phyloP scores from a whole-genome alignment of 768 basidiomycete genomes.

The Auricularia heimuer region DNA sequence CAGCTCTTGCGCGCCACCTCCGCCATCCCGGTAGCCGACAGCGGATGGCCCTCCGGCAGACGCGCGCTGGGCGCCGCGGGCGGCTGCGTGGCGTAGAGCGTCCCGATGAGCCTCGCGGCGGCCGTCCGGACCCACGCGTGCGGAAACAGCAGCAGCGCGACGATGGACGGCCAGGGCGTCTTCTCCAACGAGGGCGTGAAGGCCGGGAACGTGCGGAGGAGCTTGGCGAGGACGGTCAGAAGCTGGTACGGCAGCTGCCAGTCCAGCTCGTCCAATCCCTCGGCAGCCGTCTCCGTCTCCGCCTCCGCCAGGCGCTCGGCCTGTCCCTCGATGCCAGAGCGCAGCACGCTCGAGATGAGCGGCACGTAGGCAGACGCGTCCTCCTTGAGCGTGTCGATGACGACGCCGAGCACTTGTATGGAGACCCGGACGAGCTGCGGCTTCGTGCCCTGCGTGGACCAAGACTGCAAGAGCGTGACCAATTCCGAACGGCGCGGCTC shows the following conservation, averaged over 20 bases:
- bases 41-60: slow-evolving; percentile 29
- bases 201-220: slow-evolving; percentile 38
- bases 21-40: slow-evolving; percentile 48
- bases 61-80: slow-evolving; percentile 27
- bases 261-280: slow-evolving; percentile 48
- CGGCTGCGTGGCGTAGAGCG: slow-evolving; percentile 47
- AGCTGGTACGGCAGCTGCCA: slow-evolving; percentile 83
- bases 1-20: slow-evolving; percentile 66
- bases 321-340: slow-evolving; percentile 32
- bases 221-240: slow-evolving; percentile 54
- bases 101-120: slow-evolving; percentile 64
- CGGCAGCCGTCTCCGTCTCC: slow-evolving; percentile 18
- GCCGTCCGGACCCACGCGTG: slow-evolving; percentile 91
- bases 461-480: slow-evolving; percentile 64
- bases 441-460: slow-evolving; percentile 59
- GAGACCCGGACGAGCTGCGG: slow-evolving; percentile 60
- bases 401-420: slow-evolving; percentile 71
- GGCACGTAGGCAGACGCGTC: slow-evolving; percentile 37
- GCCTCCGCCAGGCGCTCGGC: slow-evolving; percentile 29
- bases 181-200: slow-evolving; percentile 13
- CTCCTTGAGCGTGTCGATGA: slow-evolving; percentile 56
- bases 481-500: slow-evolving; percentile 45
- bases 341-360: slow-evolving; percentile 34
- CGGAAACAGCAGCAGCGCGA: slow-evolving; percentile 68
- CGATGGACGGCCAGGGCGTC: slow-evolving; percentile 55